Conservation (phyloP, 257 asterid species). For the Avicennia marina region DNA sequence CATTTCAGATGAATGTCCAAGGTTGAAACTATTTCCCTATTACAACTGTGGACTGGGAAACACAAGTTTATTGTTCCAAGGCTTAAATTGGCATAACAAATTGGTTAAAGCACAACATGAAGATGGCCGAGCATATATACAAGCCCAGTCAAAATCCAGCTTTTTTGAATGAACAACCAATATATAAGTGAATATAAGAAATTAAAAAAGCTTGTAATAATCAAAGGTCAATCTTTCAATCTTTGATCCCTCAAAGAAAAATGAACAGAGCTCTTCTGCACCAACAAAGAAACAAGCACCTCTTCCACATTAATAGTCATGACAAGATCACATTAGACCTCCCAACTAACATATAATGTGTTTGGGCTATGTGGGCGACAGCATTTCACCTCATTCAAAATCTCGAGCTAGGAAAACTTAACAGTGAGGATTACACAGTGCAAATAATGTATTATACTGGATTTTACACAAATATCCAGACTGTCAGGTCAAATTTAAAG, state of each 20-base stretch:
- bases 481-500: no score
- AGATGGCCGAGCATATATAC: no score
- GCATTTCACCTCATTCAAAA: background rate
- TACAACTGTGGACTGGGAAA: background rate
- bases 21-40: background rate
- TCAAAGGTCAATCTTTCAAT: no score
- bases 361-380: background rate
- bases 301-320: background rate
- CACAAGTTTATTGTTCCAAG: background rate
- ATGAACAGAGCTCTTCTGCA: background rate
- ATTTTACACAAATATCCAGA: no score
- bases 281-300: background rate
- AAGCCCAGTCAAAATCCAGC: no score
- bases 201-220: no score
- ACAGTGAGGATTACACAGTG: background rate
- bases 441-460: background rate
- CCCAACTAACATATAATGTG: background rate
- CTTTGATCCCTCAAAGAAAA: background rate
- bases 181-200: background rate
- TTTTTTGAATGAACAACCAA: no score
- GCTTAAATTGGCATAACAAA: no score
- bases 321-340: background rate
- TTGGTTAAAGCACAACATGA: no score
- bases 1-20: conserved; percentile 40
- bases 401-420: background rate